Conservation (phyloP, 164 flowering plant species). For the Chimonanthus praecox region DNA sequence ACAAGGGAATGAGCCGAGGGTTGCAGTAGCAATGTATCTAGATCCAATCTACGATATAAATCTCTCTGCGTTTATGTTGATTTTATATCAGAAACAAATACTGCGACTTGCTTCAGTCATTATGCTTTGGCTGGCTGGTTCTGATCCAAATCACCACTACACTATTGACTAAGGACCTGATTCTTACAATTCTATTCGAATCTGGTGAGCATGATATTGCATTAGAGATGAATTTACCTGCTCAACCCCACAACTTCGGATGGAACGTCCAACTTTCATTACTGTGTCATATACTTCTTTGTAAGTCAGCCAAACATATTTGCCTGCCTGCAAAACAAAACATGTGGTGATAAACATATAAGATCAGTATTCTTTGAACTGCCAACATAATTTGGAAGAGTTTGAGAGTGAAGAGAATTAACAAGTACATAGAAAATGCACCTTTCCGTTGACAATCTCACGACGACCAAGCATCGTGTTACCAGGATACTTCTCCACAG, state of each 20-base stretch:
- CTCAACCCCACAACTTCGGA: constrained; percentile 67
- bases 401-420: background rate
- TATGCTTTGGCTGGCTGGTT: background rate
- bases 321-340: constrained; percentile 53
- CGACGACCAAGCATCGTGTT: constrained; percentile 90
- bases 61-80: background rate
- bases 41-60: no score
- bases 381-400: no score
- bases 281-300: constrained; percentile 76
- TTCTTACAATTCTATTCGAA: no score
- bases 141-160: background rate
- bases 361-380: background rate
- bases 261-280: constrained; percentile 60
- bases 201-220: background rate
- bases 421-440: constrained; percentile 10
- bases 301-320: constrained; percentile 83
- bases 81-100: background rate
- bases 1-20: no score
- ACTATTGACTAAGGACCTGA: background rate
- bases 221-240: constrained; percentile 34
- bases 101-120: background rate
- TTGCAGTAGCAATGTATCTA: no score
- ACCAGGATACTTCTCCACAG: constrained; percentile 68
- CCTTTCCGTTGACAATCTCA: constrained; percentile 64
- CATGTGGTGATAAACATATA: background rate